Base-by-base conservation (phyloP, 305 asterid genomes). In the Vinca major region DNA sequence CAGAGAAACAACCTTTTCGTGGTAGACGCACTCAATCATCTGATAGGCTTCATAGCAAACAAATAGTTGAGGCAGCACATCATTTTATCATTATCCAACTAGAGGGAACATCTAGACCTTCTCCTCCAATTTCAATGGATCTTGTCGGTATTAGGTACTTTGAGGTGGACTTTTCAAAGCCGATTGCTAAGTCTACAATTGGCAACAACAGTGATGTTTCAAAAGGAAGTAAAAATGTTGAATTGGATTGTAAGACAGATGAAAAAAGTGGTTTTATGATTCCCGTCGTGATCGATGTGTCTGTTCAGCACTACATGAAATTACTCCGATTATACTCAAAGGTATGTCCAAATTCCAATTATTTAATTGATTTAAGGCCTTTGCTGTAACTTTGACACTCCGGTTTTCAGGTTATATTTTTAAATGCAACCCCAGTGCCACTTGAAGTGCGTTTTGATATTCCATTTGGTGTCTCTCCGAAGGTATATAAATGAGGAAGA, bases 381-480 rank as follows among this genome's bases (percentile, higher is more conserved):
- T 61, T 37, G 3, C 48, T 3, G 16, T 61, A 26, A 61, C 26
- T 6, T 40, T 41, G 19, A 45, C 43, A 14, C 47, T 48, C 40
- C 79, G 70, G 65, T 82, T 80, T 60, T 79, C 88, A 92, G 98
- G 98, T 93, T 78, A 84, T 93, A 57, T 83, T 93, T 66, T 71
- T 86, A 41, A 93, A 93, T 80, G 82, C 92, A 74, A 88, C 98
- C 70, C 81, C 94, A 10, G 81, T 86, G 73, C 79, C 89, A 43
- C 88, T 93, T 80, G 98, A 93, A 85, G 82, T 93, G 66, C 92
- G 96, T 64, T 90, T 93, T 77, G 98, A 90, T 80, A 93, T 93
- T 79, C 97, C 98, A 58, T 85, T 93, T 82, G 97, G 98, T 63
- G 86, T 93, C 66, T 78, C 98, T 77, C 96, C 98, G 51, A 90